Conservation (phyloP, 192 early-diverging fungal genomes). For the Entomortierella chlamydospora region DNA sequence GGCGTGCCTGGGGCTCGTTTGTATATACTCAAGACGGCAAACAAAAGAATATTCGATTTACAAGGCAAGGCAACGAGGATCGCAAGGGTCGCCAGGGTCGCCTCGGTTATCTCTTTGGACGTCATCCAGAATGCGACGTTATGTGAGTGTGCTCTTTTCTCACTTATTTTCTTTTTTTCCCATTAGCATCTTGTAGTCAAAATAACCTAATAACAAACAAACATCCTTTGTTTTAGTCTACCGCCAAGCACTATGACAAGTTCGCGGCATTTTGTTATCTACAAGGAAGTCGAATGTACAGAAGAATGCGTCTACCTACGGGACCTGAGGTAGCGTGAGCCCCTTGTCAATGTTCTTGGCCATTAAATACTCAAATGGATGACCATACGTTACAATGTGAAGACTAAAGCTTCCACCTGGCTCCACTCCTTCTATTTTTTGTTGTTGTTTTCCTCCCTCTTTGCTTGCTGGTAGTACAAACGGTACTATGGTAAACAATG, state of each 20-base stretch:
- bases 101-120: slow-evolving; percentile 42
- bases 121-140: slow-evolving; percentile 30
- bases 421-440: no score
- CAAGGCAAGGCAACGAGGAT: slow-evolving; percentile 24
- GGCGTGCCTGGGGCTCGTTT: slow-evolving; percentile 34
- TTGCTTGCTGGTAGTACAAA: slow-evolving; percentile 60
- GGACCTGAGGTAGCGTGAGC: slow-evolving; percentile 25
- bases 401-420: no score
- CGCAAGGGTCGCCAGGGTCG: slow-evolving; percentile 12
- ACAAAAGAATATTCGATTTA: slow-evolving; percentile 16
- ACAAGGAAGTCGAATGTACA: slow-evolving; percentile 30
- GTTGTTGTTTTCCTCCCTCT: not conserved
- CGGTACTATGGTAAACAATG: slow-evolving; percentile 75
- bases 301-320: slow-evolving; percentile 31
- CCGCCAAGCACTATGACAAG: slow-evolving; percentile 5
- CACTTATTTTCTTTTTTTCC: not conserved
- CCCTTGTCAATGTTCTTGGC: not conserved
- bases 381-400: no score
- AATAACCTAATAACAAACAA: not conserved
- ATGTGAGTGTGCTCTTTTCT: slow-evolving; percentile 20
- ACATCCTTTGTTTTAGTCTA: not conserved
- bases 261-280: slow-evolving; percentile 36
- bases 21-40: slow-evolving; percentile 19
- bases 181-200: no score
- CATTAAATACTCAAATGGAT: no score